phyloP scores from a whole-genome alignment of 495 filamentous ascomycete species.

The Aspergillus nidulans region DNA sequence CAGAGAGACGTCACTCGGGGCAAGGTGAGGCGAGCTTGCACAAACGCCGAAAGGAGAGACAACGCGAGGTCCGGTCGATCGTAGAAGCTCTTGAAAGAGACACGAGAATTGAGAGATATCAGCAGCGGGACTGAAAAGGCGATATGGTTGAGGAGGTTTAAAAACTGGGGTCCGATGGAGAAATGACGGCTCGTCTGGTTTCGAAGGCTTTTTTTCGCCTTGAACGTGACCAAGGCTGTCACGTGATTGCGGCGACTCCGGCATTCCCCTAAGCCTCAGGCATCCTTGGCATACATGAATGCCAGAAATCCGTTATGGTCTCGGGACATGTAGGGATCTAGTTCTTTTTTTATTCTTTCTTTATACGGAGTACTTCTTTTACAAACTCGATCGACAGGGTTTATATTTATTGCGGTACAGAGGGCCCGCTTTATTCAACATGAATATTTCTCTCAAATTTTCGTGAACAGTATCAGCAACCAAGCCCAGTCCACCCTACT shows the following conservation, averaged over 20 bases:
- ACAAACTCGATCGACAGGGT: not conserved
- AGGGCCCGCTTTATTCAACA: not conserved
- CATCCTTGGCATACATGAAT: not conserved
- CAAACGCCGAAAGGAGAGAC: not conserved
- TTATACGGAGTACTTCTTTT: too few relatives aligned
- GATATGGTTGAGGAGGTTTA: not conserved
- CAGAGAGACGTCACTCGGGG: slow-evolving; percentile 5
- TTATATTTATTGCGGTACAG: not conserved
- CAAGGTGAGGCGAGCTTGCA: not conserved
- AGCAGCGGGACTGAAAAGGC: not conserved
- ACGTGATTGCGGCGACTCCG: slow-evolving; percentile 2
- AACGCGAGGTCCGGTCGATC: not conserved
- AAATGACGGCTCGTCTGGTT: slow-evolving; percentile 5
- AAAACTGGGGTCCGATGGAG: slow-evolving; percentile 8
- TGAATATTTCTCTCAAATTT: too few relatives aligned
- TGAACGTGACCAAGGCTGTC: not conserved
- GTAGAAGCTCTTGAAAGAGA: not conserved
- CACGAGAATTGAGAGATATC: not conserved
- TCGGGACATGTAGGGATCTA: not conserved
- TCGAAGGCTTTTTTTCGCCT: slow-evolving; percentile 15
- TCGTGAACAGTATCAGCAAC: not conserved
- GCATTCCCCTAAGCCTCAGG: slow-evolving; percentile 4
- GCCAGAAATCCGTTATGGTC: not conserved
- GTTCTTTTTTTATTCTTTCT: not conserved
- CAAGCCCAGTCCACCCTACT: not conserved